These are phyloP conservation scores for Casaregolazyma suthepensis DNA, from an alignment of 1,139 yeast genomes.

Conservation along the genomic window DNA sequence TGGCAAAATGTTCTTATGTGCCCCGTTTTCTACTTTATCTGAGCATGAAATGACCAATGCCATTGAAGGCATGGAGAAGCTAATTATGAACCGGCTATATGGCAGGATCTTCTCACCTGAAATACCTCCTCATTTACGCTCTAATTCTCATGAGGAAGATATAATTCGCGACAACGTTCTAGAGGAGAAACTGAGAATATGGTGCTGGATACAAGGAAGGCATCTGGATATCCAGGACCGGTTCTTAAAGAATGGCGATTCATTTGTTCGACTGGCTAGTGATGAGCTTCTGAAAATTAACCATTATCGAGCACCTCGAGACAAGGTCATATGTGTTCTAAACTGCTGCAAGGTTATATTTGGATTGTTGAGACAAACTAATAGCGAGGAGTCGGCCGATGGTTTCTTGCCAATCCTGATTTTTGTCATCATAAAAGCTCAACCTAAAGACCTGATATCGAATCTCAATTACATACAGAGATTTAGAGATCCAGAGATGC, in stretches of 20 bases:
- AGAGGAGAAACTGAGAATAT: constrained; percentile 53
- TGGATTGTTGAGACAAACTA: constrained; percentile 67
- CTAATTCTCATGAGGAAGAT: constrained; percentile 55
- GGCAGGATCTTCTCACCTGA: constrained; percentile 77
- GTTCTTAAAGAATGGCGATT: constrained; percentile 42
- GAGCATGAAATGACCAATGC: constrained; percentile 63
- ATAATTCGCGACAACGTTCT: constrained; percentile 55
- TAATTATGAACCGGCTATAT: constrained; percentile 83
- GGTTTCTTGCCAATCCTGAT: constrained; percentile 83
- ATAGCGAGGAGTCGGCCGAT: constrained; percentile 81
- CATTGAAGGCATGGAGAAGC: constrained; percentile 85
- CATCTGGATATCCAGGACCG: constrained; percentile 69
- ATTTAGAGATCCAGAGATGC: constrained; percentile 67
- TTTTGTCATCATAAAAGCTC: constrained; percentile 67
- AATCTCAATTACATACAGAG: constrained; percentile 81
- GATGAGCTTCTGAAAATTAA: constrained; percentile 66
- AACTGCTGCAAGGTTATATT: constrained; percentile 91
- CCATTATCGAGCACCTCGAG: constrained; percentile 86
- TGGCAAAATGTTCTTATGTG: constrained; percentile 56
- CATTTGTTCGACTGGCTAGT: constrained; percentile 66
- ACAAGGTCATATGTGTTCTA: constrained; percentile 82
- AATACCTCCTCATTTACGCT: constrained; percentile 41
- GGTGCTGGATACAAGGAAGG: constrained; percentile 67
- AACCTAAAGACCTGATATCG: constrained; percentile 56
- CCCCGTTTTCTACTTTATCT: constrained; percentile 70